Evolutionary conservation across 1,284 basidiomycete genomes (phyloP).

Genomic region (Anthracocystis setariae): DNA sequence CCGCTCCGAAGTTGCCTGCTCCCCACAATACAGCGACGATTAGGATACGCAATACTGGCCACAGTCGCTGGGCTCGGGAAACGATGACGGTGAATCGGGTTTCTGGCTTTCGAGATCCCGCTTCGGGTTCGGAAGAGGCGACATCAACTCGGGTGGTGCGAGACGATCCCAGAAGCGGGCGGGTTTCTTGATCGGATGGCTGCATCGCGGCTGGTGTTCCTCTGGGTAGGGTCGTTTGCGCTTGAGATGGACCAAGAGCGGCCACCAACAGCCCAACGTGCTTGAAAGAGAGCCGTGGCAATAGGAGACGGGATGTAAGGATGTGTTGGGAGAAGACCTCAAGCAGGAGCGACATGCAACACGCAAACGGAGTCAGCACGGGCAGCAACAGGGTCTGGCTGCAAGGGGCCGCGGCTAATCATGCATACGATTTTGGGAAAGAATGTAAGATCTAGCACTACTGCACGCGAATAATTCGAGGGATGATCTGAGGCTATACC

Average conservation of each 20-base stretch:
- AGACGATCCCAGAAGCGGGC: conserved; percentile 17
- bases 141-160: background rate
- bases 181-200: conserved; percentile 19
- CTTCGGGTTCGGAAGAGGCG: conserved; percentile 10
- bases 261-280: no score
- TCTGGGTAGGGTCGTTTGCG: background rate
- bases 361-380: conserved; percentile 1
- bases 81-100: background rate
- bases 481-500: no score
- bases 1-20: conserved; percentile 28
- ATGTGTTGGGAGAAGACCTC: no score
- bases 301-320: no score
- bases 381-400: background rate
- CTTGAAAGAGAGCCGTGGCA: no score
- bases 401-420: background rate
- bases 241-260: no score
- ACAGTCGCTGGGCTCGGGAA: conserved; percentile 9
- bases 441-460: no score
- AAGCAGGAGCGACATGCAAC: no score
- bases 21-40: conserved; percentile 33
- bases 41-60: conserved; percentile 39
- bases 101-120: conserved; percentile 1
- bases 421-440: background rate
- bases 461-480: no score
- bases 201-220: conserved; percentile 11